A percentile compares a stretch with the other conserved stretches of the same genome.
phyloP scores from a whole-genome alignment of 495 filamentous ascomycete species.

The Penicillium manginii region DNA sequence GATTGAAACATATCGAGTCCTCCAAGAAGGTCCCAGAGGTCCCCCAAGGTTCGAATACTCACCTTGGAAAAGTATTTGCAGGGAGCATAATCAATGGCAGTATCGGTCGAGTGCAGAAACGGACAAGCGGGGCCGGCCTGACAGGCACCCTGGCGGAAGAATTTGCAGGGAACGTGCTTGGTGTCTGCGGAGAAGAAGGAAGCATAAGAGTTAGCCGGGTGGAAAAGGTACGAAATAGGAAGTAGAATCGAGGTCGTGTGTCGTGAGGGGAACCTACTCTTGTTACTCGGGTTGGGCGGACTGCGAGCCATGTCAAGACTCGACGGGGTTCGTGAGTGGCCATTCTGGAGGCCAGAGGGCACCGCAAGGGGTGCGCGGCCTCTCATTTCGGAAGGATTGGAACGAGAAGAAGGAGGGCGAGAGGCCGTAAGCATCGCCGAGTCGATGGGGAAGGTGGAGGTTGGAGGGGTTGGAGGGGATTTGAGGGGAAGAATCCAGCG shows the following conservation, averaged over 20 bases:
- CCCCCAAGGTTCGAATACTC: constrained; percentile 26
- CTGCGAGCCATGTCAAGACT: constrained; percentile 64
- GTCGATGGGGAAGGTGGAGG: constrained; percentile 17
- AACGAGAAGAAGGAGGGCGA: constrained; percentile 29
- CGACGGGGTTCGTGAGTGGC: constrained; percentile 51
- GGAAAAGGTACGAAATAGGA: constrained; percentile 2
- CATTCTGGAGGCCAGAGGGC: constrained; percentile 47
- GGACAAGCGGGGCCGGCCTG: constrained; percentile 96
- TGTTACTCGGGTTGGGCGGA: constrained; percentile 70
- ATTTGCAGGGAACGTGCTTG: constrained; percentile 98
- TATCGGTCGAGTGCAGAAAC: constrained; percentile 88
- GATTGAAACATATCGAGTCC: background rate
- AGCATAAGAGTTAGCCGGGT: background rate
- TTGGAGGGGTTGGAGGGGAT: constrained; percentile 20
- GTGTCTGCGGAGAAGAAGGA: constrained; percentile 65
- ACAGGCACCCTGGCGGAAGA: constrained; percentile 94
- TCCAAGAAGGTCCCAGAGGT: background rate
- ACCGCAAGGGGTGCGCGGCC: constrained; percentile 47
- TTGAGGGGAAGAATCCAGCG: constrained; percentile 13
- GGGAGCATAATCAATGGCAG: constrained; percentile 75
- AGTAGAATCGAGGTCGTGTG: background rate
- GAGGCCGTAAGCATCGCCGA: constrained; percentile 31
- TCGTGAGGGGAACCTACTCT: constrained; percentile 58
- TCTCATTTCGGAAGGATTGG: constrained; percentile 46
- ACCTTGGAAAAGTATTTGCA: constrained; percentile 99